Evolutionary conservation across 352 stramenopile genomes (phyloP).

Genomic region (Peronospora farinosa): DNA sequence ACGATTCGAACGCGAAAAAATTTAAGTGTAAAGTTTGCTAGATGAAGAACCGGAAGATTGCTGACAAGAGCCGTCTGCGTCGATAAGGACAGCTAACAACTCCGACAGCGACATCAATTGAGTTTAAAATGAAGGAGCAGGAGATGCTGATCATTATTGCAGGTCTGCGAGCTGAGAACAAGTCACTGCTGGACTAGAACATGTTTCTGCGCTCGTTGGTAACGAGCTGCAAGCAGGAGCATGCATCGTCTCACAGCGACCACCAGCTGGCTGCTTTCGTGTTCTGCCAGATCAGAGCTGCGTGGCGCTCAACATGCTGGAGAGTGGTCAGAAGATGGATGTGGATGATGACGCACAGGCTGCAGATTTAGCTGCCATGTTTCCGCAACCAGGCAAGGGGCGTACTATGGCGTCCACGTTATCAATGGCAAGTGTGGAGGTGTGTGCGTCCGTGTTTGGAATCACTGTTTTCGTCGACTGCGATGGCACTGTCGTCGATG

Average conservation of each 20-base stretch:
- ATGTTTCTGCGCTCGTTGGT: constrained; percentile 70
- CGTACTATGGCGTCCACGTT: constrained; percentile 35
- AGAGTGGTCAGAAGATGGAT: constrained; percentile 26
- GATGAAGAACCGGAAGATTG: constrained; percentile 85
- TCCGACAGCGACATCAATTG: constrained; percentile 44
- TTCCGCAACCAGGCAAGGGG: background rate
- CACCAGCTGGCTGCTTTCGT: constrained; percentile 14
- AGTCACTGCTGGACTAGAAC: constrained; percentile 74
- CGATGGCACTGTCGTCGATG: constrained; percentile 30
- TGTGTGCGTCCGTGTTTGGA: constrained; percentile 72
- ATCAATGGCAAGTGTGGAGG: constrained; percentile 54
- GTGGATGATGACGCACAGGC: constrained; percentile 15
- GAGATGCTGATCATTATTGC: constrained; percentile 65
- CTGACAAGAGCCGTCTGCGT: constrained; percentile 70
- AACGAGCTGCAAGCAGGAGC: constrained; percentile 38
- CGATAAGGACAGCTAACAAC: constrained; percentile 66
- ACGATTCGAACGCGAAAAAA: constrained; percentile 43
- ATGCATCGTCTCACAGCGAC: constrained; percentile 7
- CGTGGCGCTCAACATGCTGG: constrained; percentile 23
- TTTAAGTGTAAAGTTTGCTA: constrained; percentile 77
- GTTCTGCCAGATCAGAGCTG: constrained; percentile 27
- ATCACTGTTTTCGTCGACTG: constrained; percentile 63
- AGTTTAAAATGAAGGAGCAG: constrained; percentile 62
- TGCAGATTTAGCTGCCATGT: constrained; percentile 14
- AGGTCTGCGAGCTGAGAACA: constrained; percentile 66